A percentile compares a stretch with the other conserved stretches of the same genome.
These are phyloP conservation scores for Cladobotryum protrusum DNA, from an alignment of 2,329 filamentous ascomycete genomes.

Conservation along the genomic window DNA sequence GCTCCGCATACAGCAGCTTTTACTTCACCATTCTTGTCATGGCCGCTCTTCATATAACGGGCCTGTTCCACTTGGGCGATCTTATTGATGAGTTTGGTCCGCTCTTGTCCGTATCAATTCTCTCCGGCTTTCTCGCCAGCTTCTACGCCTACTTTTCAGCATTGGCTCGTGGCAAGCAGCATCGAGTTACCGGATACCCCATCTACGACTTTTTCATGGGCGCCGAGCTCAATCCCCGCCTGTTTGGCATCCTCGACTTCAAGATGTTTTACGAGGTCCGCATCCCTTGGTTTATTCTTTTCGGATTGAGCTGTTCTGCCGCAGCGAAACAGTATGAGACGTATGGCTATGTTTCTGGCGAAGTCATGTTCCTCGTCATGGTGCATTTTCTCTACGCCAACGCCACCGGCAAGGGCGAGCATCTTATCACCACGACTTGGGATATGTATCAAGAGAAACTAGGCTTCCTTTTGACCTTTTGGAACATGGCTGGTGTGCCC, in stretches of 20 bases:
- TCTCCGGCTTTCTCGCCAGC: conserved; percentile 82
- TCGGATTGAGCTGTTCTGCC: conserved; percentile 68
- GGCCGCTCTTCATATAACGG: conserved; percentile 69
- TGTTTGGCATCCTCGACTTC: conserved; percentile 70
- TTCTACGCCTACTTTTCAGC: conserved; percentile 84
- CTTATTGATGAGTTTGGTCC: conserved; percentile 94
- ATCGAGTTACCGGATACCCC: conserved; percentile 86
- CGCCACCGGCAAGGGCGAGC: conserved; percentile 86
- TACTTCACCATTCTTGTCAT: conserved; percentile 75
- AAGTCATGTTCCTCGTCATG: conserved; percentile 77
- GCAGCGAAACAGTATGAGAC: conserved; percentile 76
- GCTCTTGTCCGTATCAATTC: conserved; percentile 84
- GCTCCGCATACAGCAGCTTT: conserved; percentile 80
- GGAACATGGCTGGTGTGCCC: conserved; percentile 87
- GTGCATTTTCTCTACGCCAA: conserved; percentile 90
- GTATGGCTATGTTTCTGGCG: conserved; percentile 80
- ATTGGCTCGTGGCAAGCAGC: conserved; percentile 69
- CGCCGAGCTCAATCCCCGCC: conserved; percentile 75
- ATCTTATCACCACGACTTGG: conserved; percentile 83
- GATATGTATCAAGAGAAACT: conserved; percentile 98
- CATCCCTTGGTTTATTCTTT: conserved; percentile 85
- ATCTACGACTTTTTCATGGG: conserved; percentile 92
- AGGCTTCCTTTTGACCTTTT: conserved; percentile 97
- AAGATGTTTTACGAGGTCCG: conserved; percentile 96
- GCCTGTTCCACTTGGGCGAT: conserved; percentile 82